Evolutionary conservation across 306 rosid species (phyloP).

Genomic region (Phaseolus lunatus): DNA sequence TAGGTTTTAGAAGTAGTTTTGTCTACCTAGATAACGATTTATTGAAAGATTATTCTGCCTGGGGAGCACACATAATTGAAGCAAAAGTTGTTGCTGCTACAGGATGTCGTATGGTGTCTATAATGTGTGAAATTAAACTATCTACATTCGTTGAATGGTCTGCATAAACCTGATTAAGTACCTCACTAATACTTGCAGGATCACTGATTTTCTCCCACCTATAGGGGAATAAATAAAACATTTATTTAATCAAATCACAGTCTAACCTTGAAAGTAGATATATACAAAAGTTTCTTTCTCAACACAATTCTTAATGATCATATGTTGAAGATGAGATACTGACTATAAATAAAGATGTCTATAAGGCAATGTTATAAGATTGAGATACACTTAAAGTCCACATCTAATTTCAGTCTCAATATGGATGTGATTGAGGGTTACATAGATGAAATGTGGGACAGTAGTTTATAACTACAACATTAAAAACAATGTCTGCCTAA

Average conservation of each 20-base stretch:
- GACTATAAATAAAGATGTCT: no score
- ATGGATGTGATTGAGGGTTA: no score
- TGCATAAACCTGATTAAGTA: slow-evolving; percentile 83
- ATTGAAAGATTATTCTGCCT: slow-evolving; percentile 66
- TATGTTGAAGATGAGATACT: no score
- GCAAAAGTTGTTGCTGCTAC: slow-evolving; percentile 95
- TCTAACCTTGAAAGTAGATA: no score
- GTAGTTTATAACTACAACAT: no score
- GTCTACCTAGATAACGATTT: slow-evolving; percentile 69
- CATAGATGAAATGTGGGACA: no score
- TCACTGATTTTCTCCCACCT: slow-evolving; percentile 92
- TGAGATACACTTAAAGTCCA: no score
- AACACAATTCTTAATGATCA: no score
- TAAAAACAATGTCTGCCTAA: no score
- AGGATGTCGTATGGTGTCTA: slow-evolving; percentile 77
- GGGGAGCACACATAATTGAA: slow-evolving; percentile 90
- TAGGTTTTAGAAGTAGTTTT: background rate
- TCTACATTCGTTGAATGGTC: slow-evolving; percentile 76
- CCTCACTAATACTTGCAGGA: slow-evolving; percentile 69
- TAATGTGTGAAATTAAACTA: slow-evolving; percentile 62
- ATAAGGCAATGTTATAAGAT: no score
- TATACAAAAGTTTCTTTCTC: no score
- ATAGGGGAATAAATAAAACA: slow-evolving; percentile 19
- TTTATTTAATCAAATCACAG: background rate
- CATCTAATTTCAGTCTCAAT: no score